Evolutionary conservation across 129 eudicot species (phyloP).

Genomic region (Artemisia tridentata): DNA sequence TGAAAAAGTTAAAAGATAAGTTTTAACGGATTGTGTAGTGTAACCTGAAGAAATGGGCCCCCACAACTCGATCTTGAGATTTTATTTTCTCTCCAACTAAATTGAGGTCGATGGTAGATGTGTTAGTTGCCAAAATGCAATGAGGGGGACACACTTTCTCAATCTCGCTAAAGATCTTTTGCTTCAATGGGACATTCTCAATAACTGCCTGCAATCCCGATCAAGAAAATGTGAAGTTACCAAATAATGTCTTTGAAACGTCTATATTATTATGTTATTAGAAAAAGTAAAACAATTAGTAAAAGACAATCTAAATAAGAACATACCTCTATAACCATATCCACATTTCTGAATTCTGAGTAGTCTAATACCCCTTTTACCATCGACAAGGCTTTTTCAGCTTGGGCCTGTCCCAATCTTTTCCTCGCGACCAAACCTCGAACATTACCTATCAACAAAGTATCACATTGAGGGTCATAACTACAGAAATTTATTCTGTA

Average conservation of each 20-base stretch:
- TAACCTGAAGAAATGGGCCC: slow-evolving; percentile 99
- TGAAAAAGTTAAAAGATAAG: background rate
- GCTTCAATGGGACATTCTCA: slow-evolving; percentile 84
- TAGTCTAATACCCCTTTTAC: slow-evolving; percentile 85
- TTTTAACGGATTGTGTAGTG: slow-evolving; percentile 10
- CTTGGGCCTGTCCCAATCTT: slow-evolving; percentile 61
- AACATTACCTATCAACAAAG: slow-evolving; percentile 54
- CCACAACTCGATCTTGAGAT: slow-evolving; percentile 84
- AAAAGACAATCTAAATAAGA: slow-evolving; percentile 41
- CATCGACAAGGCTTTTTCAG: slow-evolving; percentile 69
- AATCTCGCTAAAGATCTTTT: slow-evolving; percentile 76
- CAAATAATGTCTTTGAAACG: background rate
- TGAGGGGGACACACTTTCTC: slow-evolving; percentile 83
- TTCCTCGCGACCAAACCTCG: slow-evolving; percentile 73
- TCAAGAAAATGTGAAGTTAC: slow-evolving; percentile 3
- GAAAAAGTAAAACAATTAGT: slow-evolving; percentile 26
- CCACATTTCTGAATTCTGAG: slow-evolving; percentile 75
- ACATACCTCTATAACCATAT: slow-evolving; percentile 92
- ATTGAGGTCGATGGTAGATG: slow-evolving; percentile 87
- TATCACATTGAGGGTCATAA: slow-evolving; percentile 10
- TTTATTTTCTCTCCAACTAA: slow-evolving; percentile 67
- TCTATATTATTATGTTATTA: slow-evolving; percentile 12
- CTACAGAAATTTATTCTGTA: background rate
- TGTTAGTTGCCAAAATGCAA: slow-evolving; percentile 96
- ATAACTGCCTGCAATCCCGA: slow-evolving; percentile 73